Evolutionary conservation across 805 yeast species (phyloP).

Genomic region (Torulaspora gathmanii): DNA sequence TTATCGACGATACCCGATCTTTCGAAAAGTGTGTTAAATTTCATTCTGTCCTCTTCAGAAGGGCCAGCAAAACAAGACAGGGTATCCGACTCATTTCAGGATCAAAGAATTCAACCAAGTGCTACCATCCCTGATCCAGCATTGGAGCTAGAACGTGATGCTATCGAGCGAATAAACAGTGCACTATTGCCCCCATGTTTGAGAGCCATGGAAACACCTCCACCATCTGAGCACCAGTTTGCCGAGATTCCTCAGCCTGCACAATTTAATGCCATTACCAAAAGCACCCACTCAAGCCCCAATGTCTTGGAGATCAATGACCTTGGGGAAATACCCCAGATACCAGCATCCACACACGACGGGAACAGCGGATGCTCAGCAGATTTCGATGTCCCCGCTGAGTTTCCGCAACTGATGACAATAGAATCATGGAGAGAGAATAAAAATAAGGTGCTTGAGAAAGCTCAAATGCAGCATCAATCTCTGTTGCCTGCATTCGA

Average conservation of each 20-base stretch:
- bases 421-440: slow-evolving; percentile 28
- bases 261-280: neutral
- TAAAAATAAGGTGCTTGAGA: slow-evolving; percentile 14
- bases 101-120: slow-evolving; percentile 5
- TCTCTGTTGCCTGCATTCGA: slow-evolving; percentile 20
- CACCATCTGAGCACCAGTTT: slow-evolving; percentile 1
- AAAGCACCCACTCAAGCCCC: slow-evolving; percentile 1
- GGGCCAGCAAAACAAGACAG: slow-evolving; percentile 1
- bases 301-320: slow-evolving; percentile 14
- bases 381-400: slow-evolving; percentile 9
- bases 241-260: slow-evolving; percentile 5
- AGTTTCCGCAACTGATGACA: slow-evolving; percentile 19
- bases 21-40: slow-evolving; percentile 24
- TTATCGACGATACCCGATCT: slow-evolving; percentile 32
- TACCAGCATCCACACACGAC: slow-evolving; percentile 13
- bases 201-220: slow-evolving; percentile 8
- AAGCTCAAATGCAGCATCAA: slow-evolving; percentile 16
- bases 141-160: slow-evolving; percentile 27
- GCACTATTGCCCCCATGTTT: slow-evolving; percentile 32
- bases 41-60: slow-evolving; percentile 12
- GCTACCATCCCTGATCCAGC: slow-evolving; percentile 11
- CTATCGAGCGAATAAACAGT: slow-evolving; percentile 31
- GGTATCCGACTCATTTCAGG: slow-evolving; percentile 7
- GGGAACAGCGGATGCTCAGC: slow-evolving; percentile 3
- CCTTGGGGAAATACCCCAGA: slow-evolving; percentile 22